A percentile compares a stretch with the other conserved stretches of the same genome.
Conservation (phyloP, 2,329 filamentous ascomycete species). For the Xylariomycetidae sp. region DNA sequence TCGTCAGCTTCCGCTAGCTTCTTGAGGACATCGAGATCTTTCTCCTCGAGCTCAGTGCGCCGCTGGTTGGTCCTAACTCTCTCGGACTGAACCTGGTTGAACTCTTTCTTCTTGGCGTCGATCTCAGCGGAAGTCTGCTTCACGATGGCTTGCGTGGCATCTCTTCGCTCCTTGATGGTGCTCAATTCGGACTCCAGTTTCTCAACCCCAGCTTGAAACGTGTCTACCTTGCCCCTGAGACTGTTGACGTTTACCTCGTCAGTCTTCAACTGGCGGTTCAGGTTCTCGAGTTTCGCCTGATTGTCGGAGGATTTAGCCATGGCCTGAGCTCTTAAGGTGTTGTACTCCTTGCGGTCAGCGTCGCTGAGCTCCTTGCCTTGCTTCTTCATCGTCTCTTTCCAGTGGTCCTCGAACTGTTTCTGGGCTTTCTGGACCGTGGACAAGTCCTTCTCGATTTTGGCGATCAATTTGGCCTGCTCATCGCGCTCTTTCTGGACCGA, state of each 20-base stretch:
- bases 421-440: constrained; percentile 84
- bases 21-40: constrained; percentile 72
- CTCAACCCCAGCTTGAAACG: constrained; percentile 64
- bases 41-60: constrained; percentile 85
- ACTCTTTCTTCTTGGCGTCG: constrained; percentile 81
- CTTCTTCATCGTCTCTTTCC: constrained; percentile 76
- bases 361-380: constrained; percentile 82
- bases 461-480: constrained; percentile 59
- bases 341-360: constrained; percentile 84
- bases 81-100: constrained; percentile 79
- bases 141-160: constrained; percentile 54
- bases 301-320: constrained; percentile 76
- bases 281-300: constrained; percentile 75
- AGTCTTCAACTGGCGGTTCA: constrained; percentile 83
- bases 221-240: constrained; percentile 81
- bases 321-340: constrained; percentile 75
- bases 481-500: constrained; percentile 72
- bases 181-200: constrained; percentile 67
- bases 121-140: constrained; percentile 72
- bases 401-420: constrained; percentile 80
- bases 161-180: constrained; percentile 62
- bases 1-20: constrained; percentile 83
- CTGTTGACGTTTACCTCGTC: constrained; percentile 88
- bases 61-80: constrained; percentile 74
- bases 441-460: constrained; percentile 74